These are phyloP conservation scores for Arctium minus DNA, from an alignment of 129 eudicot species.

Conservation along the genomic window DNA sequence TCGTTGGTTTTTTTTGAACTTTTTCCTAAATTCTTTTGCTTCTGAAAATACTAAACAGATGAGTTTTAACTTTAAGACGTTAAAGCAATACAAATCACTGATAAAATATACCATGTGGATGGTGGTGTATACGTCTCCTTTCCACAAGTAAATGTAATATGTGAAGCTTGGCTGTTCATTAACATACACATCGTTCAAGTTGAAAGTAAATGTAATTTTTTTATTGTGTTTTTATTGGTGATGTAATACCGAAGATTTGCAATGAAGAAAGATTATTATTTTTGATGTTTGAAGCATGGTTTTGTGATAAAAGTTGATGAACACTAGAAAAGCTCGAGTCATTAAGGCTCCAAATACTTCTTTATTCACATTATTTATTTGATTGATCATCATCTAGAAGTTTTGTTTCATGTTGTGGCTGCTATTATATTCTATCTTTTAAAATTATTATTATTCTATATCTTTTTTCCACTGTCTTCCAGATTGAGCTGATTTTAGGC, in stretches of 20 bases:
- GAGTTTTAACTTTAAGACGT: not conserved
- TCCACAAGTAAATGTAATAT: too few species aligned
- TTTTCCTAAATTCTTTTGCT: not conserved
- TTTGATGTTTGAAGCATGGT: not conserved
- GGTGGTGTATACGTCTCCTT: not conserved
- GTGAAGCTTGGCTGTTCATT: too few species aligned
- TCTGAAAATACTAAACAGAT: not conserved
- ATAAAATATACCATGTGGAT: not conserved
- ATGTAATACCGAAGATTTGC: not conserved
- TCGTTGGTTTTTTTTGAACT: too few species aligned
- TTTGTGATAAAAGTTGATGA: not conserved
- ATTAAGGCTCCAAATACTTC: not conserved
- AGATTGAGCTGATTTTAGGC: slow-evolving; percentile 86
- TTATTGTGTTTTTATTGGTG: not conserved
- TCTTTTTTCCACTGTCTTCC: slow-evolving; percentile 9
- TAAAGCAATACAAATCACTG: not conserved
- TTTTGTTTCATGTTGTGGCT: slow-evolving; percentile 9
- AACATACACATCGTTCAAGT: not conserved
- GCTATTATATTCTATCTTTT: not conserved
- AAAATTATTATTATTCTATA: not conserved
- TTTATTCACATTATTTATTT: too few species aligned
- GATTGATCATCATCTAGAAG: not conserved
- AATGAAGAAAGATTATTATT: not conserved
- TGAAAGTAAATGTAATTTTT: too few species aligned
- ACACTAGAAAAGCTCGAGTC: not conserved